A percentile compares a stretch with the other conserved stretches of the same genome.
Conservation (phyloP, 805 yeast genomes). For the Zygotorulaspora chibaensis region DNA sequence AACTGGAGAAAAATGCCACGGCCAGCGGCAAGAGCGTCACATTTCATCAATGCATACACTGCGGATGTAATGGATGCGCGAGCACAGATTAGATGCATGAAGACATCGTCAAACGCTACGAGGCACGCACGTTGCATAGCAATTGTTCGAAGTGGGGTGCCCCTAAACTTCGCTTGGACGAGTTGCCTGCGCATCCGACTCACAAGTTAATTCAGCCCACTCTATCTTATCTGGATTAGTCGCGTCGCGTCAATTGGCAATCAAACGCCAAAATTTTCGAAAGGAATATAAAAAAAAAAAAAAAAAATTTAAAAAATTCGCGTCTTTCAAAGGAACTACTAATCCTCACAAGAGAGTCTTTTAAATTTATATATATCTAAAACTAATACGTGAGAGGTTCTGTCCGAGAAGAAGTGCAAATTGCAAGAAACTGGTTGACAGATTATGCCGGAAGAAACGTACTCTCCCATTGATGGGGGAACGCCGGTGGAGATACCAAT, state of each 20-base stretch:
- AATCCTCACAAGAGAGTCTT: background rate
- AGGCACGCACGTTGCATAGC: background rate
- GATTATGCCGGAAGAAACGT: conserved; percentile 3
- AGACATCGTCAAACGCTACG: background rate
- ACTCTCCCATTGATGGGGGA: conserved; percentile 1
- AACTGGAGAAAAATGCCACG: conserved; percentile 36
- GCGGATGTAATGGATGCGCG: conserved; percentile 85
- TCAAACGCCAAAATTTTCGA: conserved; percentile 6
- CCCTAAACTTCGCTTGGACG: background rate
- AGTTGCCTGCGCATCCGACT: background rate
- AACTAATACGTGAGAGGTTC: background rate
- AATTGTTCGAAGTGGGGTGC: too few relatives aligned
- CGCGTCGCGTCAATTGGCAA: conserved; percentile 10
- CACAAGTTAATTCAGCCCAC: background rate
- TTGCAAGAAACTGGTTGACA: background rate
- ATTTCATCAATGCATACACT: conserved; percentile 60
- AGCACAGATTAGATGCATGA: conserved; percentile 53
- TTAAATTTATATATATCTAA: background rate
- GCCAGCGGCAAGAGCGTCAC: conserved; percentile 23
- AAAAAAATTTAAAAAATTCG: background rate
- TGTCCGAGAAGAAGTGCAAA: background rate
- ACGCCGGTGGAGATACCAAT: background rate
- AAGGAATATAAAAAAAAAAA: background rate
- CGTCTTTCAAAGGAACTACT: background rate
- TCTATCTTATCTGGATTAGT: background rate